Evolutionary conservation across 2,329 filamentous ascomycete species (phyloP), one percentile per base, ranked within the genome.

Genomic region (Xylaria sp.): DNA sequence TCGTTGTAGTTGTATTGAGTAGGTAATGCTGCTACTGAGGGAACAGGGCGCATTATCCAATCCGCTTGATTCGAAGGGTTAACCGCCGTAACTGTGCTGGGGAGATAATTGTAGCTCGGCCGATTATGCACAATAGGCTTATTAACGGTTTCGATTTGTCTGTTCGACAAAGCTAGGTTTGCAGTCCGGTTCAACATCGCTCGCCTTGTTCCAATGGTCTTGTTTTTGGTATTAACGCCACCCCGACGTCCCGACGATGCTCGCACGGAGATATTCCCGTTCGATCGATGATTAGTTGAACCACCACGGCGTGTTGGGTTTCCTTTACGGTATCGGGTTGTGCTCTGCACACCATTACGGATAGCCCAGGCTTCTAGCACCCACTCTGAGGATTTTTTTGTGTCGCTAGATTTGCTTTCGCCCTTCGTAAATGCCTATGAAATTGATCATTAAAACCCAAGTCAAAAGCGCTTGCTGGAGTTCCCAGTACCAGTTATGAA

Each of bases 301-400:
- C 29, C 44, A 2, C 25, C 27, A 5, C 73, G 71, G 20, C 72
- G 61, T 51, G 77, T 73, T 66, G 80, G 73, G 66, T 80, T 80
- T 29, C 74, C 77, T 72, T 89, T 90, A 70, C 91, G 87, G 77
- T 92, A 94, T 70, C 90, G 83, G 1, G 95, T 97, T 0, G 95
- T 98, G 65, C 93, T 95, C 78, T 94, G 89, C 56, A 97, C 92
- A 29, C 92, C 92, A 27, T 90, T 81, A 22, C 80, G 79, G 36
- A 93, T 81, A 0, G 93, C 92, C 77, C 90, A 89, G 0, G 88
- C 82, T 39, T 90, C 89, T 29, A 98, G 82, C 49, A 89, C 86
- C 95, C 95, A 98, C 77, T 91, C 87, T 55, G 86, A 89, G 1
- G 87, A 87, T 76, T 91, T 94, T 75, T 91, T 89, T 9, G 83